phyloP scores from a whole-genome alignment of 345 rosid species.

The Kernera saxatilis region DNA sequence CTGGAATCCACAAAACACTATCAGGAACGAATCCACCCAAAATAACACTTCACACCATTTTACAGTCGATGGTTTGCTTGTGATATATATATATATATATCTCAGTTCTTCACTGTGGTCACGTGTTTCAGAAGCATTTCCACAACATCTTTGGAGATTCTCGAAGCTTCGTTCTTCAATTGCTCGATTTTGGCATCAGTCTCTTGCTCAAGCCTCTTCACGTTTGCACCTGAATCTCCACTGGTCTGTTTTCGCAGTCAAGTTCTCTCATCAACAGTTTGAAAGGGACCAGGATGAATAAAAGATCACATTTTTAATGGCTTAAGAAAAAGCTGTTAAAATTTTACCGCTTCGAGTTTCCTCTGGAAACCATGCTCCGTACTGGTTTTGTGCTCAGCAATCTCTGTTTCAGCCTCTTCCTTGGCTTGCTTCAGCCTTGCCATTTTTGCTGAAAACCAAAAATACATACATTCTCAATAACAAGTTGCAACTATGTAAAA shows the following conservation, averaged over 20 bases:
- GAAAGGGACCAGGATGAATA: background rate
- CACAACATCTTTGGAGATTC: slow-evolving; percentile 54
- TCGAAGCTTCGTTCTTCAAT: slow-evolving; percentile 49
- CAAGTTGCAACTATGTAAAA: background rate
- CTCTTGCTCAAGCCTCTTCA: slow-evolving; percentile 78
- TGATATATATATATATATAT: background rate
- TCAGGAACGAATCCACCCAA: background rate
- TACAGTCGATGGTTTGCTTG: slow-evolving; percentile 1
- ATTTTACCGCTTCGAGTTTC: slow-evolving; percentile 56
- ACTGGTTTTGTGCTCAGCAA: slow-evolving; percentile 57
- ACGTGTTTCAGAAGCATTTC: slow-evolving; percentile 54
- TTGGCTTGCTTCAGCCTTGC: slow-evolving; percentile 82
- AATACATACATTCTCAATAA: background rate
- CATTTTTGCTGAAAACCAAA: slow-evolving; percentile 50
- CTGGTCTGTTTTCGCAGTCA: slow-evolving; percentile 48
- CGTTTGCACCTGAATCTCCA: slow-evolving; percentile 87
- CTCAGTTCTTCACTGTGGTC: slow-evolving; percentile 43
- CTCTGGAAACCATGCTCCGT: slow-evolving; percentile 68
- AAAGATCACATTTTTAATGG: background rate
- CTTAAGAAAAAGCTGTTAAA: background rate
- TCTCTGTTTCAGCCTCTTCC: slow-evolving; percentile 77
- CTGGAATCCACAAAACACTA: background rate
- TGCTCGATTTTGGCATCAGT: slow-evolving; percentile 62
- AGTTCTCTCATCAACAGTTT: background rate
- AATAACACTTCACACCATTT: slow-evolving; percentile 3